Evolutionary conservation across 805 yeast species (phyloP), one percentile per base, ranked within the genome.

Genomic region (Sugiyamaella marilandica): DNA sequence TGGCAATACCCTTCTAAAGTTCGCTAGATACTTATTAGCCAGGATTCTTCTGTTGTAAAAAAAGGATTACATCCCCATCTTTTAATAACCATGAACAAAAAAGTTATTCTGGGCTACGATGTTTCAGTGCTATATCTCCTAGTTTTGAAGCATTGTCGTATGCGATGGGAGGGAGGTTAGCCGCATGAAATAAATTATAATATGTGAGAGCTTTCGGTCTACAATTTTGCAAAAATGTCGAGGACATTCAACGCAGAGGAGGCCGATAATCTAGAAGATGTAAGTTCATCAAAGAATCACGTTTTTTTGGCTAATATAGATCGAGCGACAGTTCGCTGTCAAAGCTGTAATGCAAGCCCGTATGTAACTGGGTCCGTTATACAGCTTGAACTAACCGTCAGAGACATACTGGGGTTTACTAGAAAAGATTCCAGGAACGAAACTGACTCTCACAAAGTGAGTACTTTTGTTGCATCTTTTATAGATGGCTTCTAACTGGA

Each of bases 311-410:
- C 41, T 51, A 52, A 32, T 50, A 10, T 11, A 65, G 69, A 89
- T 94, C 65, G 99, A 94, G 72, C 89, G 83, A 78, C 98, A 94
- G 74, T 94, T 94, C 66, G 98, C 99, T 41, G 99, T 94, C 55
- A 88, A 86, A 71, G 99, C 98, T 4, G 99, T 94, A 14, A 83
- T 81, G 70, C 98, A 94, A 69, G 94, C 96, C 54, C 95, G 47
- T 44, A 49, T 14, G 47, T 33, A 37, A 16, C 34, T 48, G 45
- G 34, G 18, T 34, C 24, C 33, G 5, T n/a, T n/a, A 14, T 29
- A 14, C 24, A 48, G 45, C 24, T 37, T 33, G 16, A 29, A 11
- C 33, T 16, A 19, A 36, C 21, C 10, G 32, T 14, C 39, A 58
- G 70, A 89, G 66, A 84, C 96, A 1, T 94, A 92, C 78, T 94